A percentile compares a stretch with the other conserved stretches of the same genome.
These are phyloP conservation scores for Agaricus blazei DNA, from an alignment of 768 basidiomycete genomes.

Conservation along the genomic window DNA sequence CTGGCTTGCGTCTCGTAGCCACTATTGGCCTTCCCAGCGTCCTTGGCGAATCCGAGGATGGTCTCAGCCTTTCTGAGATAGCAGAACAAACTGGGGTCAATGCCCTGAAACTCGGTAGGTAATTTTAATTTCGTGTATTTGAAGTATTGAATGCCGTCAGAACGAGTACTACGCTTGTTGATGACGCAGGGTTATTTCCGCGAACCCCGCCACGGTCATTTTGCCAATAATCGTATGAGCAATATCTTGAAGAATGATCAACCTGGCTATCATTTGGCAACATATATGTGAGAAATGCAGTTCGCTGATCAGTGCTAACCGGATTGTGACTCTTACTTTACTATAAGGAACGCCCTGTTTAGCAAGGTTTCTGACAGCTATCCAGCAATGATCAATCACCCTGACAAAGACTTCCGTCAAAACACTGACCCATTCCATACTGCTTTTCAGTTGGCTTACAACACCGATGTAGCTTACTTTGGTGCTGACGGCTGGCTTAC, in stretches of 20 bases:
- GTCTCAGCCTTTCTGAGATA: constrained; percentile 27
- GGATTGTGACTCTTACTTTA: not conserved
- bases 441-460: constrained; percentile 32
- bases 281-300: constrained; percentile 25
- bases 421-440: constrained; percentile 30
- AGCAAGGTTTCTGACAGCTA: constrained; percentile 27
- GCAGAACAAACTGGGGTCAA: constrained; percentile 28
- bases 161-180: constrained; percentile 29
- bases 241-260: constrained; percentile 29
- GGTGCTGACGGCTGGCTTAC: constrained; percentile 31
- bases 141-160: constrained; percentile 10
- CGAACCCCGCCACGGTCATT: constrained; percentile 29
- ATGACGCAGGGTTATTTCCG: constrained; percentile 33
- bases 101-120: constrained; percentile 28
- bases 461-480: constrained; percentile 30
- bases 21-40: constrained; percentile 28
- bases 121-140: not conserved
- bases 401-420: constrained; percentile 27
- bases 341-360: constrained; percentile 28
- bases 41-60: constrained; percentile 29
- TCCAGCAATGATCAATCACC: constrained; percentile 29
- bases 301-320: not conserved
- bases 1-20: constrained; percentile 28
- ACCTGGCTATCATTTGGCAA: constrained; percentile 30
- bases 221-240: constrained; percentile 32